Evolutionary conservation across 345 rosid species (phyloP).

Genomic region (Nasturtium officinale): DNA sequence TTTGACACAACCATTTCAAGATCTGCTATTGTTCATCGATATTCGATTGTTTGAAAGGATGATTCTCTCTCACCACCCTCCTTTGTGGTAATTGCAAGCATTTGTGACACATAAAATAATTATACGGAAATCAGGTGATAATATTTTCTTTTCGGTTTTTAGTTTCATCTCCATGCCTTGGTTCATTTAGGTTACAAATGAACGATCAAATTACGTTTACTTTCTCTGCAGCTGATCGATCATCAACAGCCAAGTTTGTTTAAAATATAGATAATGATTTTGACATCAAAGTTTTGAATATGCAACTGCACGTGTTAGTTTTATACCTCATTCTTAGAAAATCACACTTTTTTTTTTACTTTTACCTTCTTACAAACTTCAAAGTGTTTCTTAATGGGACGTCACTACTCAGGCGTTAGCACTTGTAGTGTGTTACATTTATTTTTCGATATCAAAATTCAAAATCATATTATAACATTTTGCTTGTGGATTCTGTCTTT

Average conservation of each 20-base stretch:
- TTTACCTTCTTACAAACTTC: constrained; percentile 13
- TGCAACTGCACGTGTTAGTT: constrained; percentile 31
- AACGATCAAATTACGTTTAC: not conserved
- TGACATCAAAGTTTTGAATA: constrained; percentile 28
- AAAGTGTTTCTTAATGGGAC: constrained; percentile 37
- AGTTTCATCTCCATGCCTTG: not conserved
- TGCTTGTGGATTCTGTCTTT: constrained; percentile 25
- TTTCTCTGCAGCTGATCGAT: constrained; percentile 49
- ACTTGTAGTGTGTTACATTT: constrained; percentile 24
- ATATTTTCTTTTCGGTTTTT: not conserved
- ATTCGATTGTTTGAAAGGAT: not conserved
- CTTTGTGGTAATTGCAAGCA: constrained; percentile 50
- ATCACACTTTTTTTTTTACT: not conserved
- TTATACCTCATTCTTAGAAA: constrained; percentile 9
- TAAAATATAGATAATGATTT: constrained; percentile 28
- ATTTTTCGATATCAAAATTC: constrained; percentile 1
- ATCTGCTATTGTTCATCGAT: not conserved
- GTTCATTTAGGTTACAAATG: constrained; percentile 1
- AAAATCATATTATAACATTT: constrained; percentile 32
- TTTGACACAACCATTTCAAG: not conserved
- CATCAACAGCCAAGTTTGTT: constrained; percentile 37
- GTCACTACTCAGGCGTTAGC: constrained; percentile 28
- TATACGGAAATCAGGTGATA: constrained; percentile 52
- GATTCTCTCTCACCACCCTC: constrained; percentile 15
- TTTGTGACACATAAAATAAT: constrained; percentile 71